phyloP scores from a whole-genome alignment of 495 filamentous ascomycete species.

The Tuber brumale region DNA sequence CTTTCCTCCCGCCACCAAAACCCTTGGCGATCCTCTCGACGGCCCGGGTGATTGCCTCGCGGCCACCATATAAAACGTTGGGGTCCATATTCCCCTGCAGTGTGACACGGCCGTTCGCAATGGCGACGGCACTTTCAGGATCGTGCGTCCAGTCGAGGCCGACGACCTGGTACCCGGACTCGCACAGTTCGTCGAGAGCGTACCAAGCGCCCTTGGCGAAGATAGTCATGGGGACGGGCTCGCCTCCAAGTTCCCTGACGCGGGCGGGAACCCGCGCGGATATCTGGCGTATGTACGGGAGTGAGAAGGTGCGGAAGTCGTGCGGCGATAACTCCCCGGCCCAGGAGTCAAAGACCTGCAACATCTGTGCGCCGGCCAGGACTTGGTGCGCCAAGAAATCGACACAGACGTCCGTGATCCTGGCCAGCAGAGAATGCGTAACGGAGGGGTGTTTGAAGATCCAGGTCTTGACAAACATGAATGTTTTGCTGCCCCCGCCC shows the following conservation, averaged over 20 bases:
- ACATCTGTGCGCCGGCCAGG: conserved; percentile 77
- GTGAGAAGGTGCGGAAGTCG: conserved; percentile 72
- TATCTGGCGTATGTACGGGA: conserved; percentile 81
- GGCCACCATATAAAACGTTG: conserved; percentile 80
- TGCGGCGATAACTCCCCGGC: conserved; percentile 83
- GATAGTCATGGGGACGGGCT: conserved; percentile 91
- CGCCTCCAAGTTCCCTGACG: conserved; percentile 63
- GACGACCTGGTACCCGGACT: conserved; percentile 85
- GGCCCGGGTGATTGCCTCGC: conserved; percentile 65
- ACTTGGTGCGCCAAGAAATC: conserved; percentile 92
- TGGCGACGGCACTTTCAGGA: conserved; percentile 62
- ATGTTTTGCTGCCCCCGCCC: conserved; percentile 89
- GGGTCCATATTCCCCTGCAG: conserved; percentile 95
- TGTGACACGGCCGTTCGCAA: conserved; percentile 67
- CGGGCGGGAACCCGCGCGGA: conserved; percentile 65
- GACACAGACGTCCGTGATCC: conserved; percentile 85
- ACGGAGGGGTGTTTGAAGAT: conserved; percentile 81
- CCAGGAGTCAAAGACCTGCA: conserved; percentile 99
- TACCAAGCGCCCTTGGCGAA: conserved; percentile 99
- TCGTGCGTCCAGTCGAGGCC: conserved; percentile 94
- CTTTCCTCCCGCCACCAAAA: conserved; percentile 80
- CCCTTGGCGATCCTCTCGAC: conserved; percentile 80
- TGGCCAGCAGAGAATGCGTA: conserved; percentile 71
- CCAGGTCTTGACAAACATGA: conserved; percentile 88
- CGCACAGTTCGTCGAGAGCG: conserved; percentile 76